A percentile compares a stretch with the other conserved stretches of the same genome.
These are phyloP conservation scores for Hibiscus mutabilis DNA, from an alignment of 345 rosid genomes.

Conservation along the genomic window DNA sequence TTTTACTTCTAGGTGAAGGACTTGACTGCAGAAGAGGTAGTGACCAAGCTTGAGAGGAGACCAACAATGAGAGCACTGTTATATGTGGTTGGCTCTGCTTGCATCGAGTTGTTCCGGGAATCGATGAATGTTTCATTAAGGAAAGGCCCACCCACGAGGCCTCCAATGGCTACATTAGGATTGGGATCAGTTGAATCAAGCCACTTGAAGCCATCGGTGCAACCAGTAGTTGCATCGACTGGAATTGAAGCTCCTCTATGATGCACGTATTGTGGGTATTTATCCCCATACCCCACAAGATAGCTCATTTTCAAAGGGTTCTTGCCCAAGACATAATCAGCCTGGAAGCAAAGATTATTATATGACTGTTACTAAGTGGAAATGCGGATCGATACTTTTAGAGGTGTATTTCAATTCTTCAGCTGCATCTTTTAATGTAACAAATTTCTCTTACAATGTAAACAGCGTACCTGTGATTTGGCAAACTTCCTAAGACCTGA, in stretches of 20 bases:
- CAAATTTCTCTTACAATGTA: not conserved
- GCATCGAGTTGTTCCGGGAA: slow-evolving; percentile 72
- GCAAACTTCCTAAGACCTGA: slow-evolving; percentile 85
- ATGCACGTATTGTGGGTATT: slow-evolving; percentile 74
- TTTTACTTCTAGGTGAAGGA: slow-evolving; percentile 42
- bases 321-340: slow-evolving; percentile 82
- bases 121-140: slow-evolving; percentile 66
- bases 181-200: slow-evolving; percentile 56
- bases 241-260: slow-evolving; percentile 99
- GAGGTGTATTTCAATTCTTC: not conserved
- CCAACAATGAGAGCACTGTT: slow-evolving; percentile 85
- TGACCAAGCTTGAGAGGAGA: slow-evolving; percentile 79
- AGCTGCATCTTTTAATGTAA: not conserved
- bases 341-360: slow-evolving; percentile 37
- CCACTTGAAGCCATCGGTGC: slow-evolving; percentile 75
- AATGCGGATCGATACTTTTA: not conserved
- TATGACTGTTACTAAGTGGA: not conserved
- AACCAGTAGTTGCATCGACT: slow-evolving; percentile 53
- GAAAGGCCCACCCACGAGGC: slow-evolving; percentile 92
- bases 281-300: slow-evolving; percentile 90
- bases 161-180: slow-evolving; percentile 84
- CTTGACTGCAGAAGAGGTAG: slow-evolving; percentile 70
- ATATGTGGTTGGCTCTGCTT: slow-evolving; percentile 83
- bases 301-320: slow-evolving; percentile 80
- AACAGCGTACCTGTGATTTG: slow-evolving; percentile 61